Base-by-base conservation (phyloP, 768 basidiomycete genomes). In the Agaricus blazei region DNA sequence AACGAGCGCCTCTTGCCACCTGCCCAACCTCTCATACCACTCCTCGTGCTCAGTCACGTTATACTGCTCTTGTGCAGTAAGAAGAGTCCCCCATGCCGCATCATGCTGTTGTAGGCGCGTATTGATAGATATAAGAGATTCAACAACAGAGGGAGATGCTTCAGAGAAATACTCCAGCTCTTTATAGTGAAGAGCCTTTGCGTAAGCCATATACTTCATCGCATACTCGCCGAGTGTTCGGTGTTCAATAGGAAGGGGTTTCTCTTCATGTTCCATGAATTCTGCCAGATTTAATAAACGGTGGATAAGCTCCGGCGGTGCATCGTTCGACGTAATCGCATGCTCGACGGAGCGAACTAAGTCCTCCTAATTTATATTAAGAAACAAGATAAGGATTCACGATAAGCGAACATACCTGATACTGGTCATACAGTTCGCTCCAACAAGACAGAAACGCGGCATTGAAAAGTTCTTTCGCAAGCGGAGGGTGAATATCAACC, bases 191-290 rank as follows among this genome's bases (percentile, higher is more conserved):
- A 99, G 78, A 0, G 96, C 95, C 67, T 98, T 98, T 3, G 97
- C 97, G 61, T 93, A 98, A 0, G 95, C 95, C 68, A 92, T 88
- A 68, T 90, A 93, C 60, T 87, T 88, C 74, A 91, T 82, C 0
- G 97, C 94, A 64, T 95, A 93, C 64, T 94, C 91, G 37, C 96
- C 97, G 12, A 98, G 81, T 11, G 90, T 92, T 50, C 91, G 83
- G 62, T 94, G 87, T 62, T 97, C 93, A 58, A 98, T 97, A 1
- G 93, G 93, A 1, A 98, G 76, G 0, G 90, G 82, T 65, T 96
- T 96, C 65, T 98, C 97, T 70, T 98, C 95, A 62, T 98, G 96
- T 68, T 98, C 97, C 91, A 98, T 96, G 68, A 98, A 98, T 67
- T 99, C 97, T 3, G 94, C 94, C 26, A 98, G 80, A 68, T 94